These are phyloP conservation scores for Schizopora paradoxa DNA, from an alignment of 1,284 basidiomycete genomes.

Conservation along the genomic window DNA sequence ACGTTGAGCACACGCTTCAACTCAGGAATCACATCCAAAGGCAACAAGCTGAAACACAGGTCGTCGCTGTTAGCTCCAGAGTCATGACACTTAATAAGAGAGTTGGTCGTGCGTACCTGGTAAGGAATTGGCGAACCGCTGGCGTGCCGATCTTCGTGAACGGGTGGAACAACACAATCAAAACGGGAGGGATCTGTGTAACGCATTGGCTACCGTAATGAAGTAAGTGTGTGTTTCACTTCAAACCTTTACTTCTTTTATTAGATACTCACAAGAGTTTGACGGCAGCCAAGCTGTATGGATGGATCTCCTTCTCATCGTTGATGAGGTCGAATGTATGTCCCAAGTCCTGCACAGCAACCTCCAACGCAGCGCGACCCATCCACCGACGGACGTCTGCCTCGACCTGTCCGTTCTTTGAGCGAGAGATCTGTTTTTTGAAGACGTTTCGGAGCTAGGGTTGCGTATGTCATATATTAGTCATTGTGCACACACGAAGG, in stretches of 20 bases:
- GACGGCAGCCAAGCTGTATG: neutral
- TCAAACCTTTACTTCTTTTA: neutral
- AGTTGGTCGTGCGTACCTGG: neutral
- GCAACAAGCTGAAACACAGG: neutral
- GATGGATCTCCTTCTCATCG: conserved; percentile 2
- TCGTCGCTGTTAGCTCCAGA: neutral
- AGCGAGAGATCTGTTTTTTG: neutral
- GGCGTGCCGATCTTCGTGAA: neutral
- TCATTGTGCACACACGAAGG: conserved; percentile 5
- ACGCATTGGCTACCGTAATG: neutral
- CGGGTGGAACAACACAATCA: neutral
- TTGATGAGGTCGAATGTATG: conserved; percentile 42
- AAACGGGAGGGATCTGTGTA: neutral
- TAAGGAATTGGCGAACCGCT: neutral
- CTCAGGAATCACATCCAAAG: neutral
- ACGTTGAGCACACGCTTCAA: neutral
- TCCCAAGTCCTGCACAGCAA: conserved; percentile 31
- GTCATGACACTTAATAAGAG: neutral
- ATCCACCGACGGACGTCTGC: conserved; percentile 39
- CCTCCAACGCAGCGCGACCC: conserved; percentile 30
- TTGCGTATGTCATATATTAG: conserved; percentile 8
- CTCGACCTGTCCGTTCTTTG: conserved; percentile 22
- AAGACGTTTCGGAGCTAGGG: conserved; percentile 25
- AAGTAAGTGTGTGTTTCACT: neutral
- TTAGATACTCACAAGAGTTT: neutral